Evolutionary conservation across 2,329 filamentous ascomycete species (phyloP), one percentile per base, ranked within the genome.

Genomic region (Myriosclerotinia duriaeana): DNA sequence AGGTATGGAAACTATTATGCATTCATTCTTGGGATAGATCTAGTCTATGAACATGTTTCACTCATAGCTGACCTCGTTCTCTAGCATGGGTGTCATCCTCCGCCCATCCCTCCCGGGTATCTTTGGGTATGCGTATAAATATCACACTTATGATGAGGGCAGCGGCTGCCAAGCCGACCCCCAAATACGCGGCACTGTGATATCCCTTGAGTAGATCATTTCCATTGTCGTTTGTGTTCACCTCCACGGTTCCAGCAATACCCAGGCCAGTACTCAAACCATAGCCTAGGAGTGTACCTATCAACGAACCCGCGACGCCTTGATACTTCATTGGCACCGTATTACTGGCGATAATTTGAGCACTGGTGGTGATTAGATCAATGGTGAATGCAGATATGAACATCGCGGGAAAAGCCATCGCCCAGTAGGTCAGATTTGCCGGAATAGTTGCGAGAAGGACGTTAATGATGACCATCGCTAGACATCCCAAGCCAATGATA

Each of bases 341-440:
- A 65, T 84, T 84, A 61, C 82, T 84, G 0, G 82, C 81, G 64
- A 85, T 83, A 5, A 85, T 81, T 67, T 85, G 81, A 0, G 81
- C 81, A 0, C 81, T 81, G 0, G 81, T 80, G 64, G 80, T 84
- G 6, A 83, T 78, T 2, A 85, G 79, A 67, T 85, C 83, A 0
- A 81, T 81, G 40, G 80, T 81, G 70, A 80, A 70, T 2, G 78
- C 76, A 53, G 71, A 68, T 11, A 79, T 68, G 5, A 79, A 66
- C 20, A 76, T 74, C 2, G 76, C 77, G 0, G 75, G 80, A 60
- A 84, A 84, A 0, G 74, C 69, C 65, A 79, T 77, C 4, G 76
- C 75, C 80, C 80, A 82, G 70, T 77, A 84, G 0, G 72, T 77
- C 67, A 83, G 80, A 1, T 81, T 76, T 7, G 76, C 72, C 0